Conservation (phyloP, 306 rosid genomes). For the Pyrus pyrifolia region DNA sequence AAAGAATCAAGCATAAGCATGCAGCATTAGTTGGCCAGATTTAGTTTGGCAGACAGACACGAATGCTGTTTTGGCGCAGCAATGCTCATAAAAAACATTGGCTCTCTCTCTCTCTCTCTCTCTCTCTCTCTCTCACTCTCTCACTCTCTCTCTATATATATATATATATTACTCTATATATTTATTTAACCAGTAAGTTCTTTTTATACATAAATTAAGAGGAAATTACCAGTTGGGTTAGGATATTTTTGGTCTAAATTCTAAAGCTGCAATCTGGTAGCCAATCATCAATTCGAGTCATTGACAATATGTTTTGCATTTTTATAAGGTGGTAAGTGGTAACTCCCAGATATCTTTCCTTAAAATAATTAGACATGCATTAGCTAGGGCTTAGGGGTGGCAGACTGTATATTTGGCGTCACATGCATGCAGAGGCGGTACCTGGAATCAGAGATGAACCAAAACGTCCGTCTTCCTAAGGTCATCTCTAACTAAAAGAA, state of each 20-base stretch:
- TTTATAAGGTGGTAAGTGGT: not conserved
- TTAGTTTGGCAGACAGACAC: not conserved
- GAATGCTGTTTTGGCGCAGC: not conserved
- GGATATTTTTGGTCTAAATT: not conserved
- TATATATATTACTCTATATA: not conserved
- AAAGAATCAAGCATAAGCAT: not conserved
- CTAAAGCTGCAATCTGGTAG: not conserved
- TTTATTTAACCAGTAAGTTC: not conserved
- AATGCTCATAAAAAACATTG: not conserved
- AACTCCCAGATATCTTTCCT: not conserved
- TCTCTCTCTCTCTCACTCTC: too few species aligned
- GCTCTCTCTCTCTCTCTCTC: too few species aligned
- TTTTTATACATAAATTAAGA: not conserved
- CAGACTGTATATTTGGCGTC: not conserved
- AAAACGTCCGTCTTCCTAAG: too few species aligned
- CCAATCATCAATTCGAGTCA: not conserved
- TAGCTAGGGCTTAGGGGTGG: not conserved
- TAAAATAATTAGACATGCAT: not conserved
- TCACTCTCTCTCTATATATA: too few species aligned
- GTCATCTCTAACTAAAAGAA: rapidly evolving
- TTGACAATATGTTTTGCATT: too few species aligned
- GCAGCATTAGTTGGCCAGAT: not conserved
- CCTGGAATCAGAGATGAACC: too few species aligned
- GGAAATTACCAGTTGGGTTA: not conserved
- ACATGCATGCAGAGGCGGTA: too few species aligned